Conservation (phyloP, 768 basidiomycete species). For the Tulasnella sp. region DNA sequence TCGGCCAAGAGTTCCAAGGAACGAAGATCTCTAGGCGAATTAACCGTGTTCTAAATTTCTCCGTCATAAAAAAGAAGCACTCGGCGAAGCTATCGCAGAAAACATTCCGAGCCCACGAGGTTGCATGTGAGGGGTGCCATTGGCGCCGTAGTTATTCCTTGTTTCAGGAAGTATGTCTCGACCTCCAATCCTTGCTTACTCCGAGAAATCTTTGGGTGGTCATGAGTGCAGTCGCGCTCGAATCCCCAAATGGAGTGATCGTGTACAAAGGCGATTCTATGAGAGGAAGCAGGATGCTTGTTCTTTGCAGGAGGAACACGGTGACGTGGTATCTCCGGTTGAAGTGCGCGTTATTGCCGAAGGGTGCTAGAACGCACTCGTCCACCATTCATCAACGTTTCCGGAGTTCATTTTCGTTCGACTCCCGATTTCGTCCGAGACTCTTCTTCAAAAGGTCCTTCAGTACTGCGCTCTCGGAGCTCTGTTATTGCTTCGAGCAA, state of each 20-base stretch:
- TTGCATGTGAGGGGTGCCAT: not conserved
- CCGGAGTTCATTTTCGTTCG: not conserved
- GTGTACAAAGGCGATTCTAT: not conserved
- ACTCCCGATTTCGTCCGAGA: not conserved
- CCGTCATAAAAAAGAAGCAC: not conserved
- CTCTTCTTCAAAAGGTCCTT: not conserved
- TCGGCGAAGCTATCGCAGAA: not conserved
- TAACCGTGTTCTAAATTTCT: not conserved
- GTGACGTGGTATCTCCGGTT: not conserved
- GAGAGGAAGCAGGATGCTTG: not conserved
- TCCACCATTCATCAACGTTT: not conserved
- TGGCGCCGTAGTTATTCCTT: not conserved
- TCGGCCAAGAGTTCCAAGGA: not conserved
- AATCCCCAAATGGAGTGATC: not conserved
- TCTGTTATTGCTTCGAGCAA: not conserved
- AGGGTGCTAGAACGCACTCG: not conserved
- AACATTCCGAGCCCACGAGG: not conserved
- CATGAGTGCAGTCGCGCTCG: not conserved
- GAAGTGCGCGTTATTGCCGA: conserved; percentile 3
- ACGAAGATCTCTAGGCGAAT: not conserved
- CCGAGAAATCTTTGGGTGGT: not conserved
- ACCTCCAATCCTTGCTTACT: conserved; percentile 3
- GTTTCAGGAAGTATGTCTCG: conserved; percentile 8
- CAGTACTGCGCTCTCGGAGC: not conserved
- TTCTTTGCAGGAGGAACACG: not conserved